Conservation (phyloP, 345 rosid genomes). For the Theobroma cacao region DNA sequence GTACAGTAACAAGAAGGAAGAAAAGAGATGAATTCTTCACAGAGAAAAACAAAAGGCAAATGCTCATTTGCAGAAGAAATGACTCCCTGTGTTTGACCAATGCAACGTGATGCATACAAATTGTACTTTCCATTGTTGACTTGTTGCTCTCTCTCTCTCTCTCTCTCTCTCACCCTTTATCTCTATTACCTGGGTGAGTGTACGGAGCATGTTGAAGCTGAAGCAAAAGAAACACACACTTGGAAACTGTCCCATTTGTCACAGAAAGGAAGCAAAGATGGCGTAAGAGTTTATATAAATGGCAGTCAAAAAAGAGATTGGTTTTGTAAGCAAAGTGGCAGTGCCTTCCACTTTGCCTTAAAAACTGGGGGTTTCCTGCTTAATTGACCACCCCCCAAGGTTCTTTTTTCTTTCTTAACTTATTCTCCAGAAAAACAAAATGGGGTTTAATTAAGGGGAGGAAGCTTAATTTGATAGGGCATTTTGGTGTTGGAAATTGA, state of each 20-base stretch:
- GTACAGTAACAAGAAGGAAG: not conserved
- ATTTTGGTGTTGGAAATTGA: constrained; percentile 16
- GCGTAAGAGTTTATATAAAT: not conserved
- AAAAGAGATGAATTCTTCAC: not conserved
- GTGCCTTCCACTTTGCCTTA: constrained; percentile 12
- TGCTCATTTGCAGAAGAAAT: not conserved
- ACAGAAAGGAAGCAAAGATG: not conserved
- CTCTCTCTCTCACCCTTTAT: not conserved
- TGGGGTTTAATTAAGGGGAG: no score
- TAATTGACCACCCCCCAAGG: not conserved
- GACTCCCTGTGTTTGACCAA: not conserved
- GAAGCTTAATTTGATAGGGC: not conserved
- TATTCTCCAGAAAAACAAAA: no score
- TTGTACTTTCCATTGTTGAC: not conserved
- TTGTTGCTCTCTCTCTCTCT: not conserved
- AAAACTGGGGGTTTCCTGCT: constrained; percentile 15
- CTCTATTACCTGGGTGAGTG: not conserved
- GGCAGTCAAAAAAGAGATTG: not conserved
- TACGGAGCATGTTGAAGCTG: not conserved
- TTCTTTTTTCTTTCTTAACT: no score
- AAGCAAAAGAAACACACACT: not conserved
- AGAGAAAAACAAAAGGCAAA: not conserved
- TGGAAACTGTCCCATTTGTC: not conserved
- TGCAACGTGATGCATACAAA: not conserved
- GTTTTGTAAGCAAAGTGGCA: not conserved